Base-by-base conservation (phyloP, 2,329 filamentous ascomycete genomes). In the Cadophora gregata region DNA sequence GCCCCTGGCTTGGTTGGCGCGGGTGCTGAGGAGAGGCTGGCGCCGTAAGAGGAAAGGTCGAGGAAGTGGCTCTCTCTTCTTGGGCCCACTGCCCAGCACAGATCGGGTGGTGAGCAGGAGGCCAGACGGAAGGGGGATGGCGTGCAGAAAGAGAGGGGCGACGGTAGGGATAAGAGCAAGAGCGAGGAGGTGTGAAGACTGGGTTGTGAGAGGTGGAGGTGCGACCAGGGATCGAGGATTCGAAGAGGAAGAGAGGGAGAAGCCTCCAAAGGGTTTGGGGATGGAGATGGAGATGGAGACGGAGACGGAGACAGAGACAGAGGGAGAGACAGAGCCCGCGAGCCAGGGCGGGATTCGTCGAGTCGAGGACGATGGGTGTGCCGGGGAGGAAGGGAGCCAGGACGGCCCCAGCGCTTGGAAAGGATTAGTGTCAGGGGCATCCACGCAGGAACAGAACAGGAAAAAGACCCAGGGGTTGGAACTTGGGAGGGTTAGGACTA, bases 351-450 rank as follows among this genome's bases (percentile, higher is more conserved):
- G 53, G n/a, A 36, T 36, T 25, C 53, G 53, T 31, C 31, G 53
- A 29, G 29, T n/a, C n/a, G n/a, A n/a, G n/a, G n/a, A n/a, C n/a
- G n/a, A n/a, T n/a, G n/a, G n/a, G n/a, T n/a, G n/a, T 21, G 42
- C 10, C 6, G 53, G n/a, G 9, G 19, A 24, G 19, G 27, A 24
- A 10, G n/a, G 31, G 53, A 21, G 16, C 4, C 53, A 56, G 53
- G 24, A 56, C 53, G 53, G 53, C 19, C 53, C 53, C 53, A 56
- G 53, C 53, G 53, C 53, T 24, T 56, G 31, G 53, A 56, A 36
- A 56, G 53, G 53, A 56, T 56, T 56, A 56, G 53, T 56, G 53
- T 56, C 53, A 56, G 53, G 53, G 53, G 53, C 27, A 56, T 33
- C 51, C 51, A 55, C 19, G 51, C 29, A 55, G 8, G 27, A 31